Conservation (phyloP, 2,329 filamentous ascomycete genomes). For the Rachicladosporium sp. region DNA sequence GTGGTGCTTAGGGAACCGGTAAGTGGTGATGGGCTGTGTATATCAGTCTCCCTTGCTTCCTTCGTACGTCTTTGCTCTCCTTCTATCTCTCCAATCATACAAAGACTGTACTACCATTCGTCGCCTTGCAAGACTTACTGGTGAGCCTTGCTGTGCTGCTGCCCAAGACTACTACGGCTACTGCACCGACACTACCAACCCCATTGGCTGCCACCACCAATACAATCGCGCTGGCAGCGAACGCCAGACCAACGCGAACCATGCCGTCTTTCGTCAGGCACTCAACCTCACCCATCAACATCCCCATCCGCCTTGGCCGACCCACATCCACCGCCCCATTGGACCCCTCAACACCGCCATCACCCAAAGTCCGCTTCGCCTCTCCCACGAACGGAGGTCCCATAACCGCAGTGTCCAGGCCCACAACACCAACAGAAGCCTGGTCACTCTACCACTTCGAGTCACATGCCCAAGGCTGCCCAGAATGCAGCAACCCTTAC, state of each 20-base stretch:
- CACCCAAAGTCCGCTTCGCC: slow-evolving; percentile 22
- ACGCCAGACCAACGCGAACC: slow-evolving; percentile 1
- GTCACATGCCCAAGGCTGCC: slow-evolving; percentile 33
- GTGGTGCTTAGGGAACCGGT: not conserved
- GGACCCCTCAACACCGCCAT: slow-evolving; percentile 14
- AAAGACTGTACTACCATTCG: slow-evolving; percentile 3
- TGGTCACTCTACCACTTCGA: slow-evolving; percentile 38
- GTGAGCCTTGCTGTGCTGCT: slow-evolving; percentile 2
- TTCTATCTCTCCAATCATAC: slow-evolving; percentile 4
- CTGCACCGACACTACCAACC: not conserved
- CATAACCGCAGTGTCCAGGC: slow-evolving; percentile 28
- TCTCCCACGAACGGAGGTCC: slow-evolving; percentile 9
- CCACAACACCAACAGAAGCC: slow-evolving; percentile 29
- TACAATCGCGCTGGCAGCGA: slow-evolving; percentile 5
- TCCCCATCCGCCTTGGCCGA: slow-evolving; percentile 4
- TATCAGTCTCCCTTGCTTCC: slow-evolving; percentile 1
- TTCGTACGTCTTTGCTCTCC: slow-evolving; percentile 2
- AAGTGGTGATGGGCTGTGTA: slow-evolving; percentile 3
- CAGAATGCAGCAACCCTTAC: slow-evolving; percentile 32
- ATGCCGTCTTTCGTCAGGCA: slow-evolving; percentile 11
- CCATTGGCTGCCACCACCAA: not conserved
- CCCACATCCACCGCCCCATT: slow-evolving; percentile 7
- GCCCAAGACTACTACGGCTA: not conserved
- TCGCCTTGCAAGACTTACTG: slow-evolving; percentile 1
- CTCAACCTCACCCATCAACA: slow-evolving; percentile 14